Evolutionary conservation across 2,329 filamentous ascomycete genomes (phyloP).

Genomic region (Botrytis elliptica): DNA sequence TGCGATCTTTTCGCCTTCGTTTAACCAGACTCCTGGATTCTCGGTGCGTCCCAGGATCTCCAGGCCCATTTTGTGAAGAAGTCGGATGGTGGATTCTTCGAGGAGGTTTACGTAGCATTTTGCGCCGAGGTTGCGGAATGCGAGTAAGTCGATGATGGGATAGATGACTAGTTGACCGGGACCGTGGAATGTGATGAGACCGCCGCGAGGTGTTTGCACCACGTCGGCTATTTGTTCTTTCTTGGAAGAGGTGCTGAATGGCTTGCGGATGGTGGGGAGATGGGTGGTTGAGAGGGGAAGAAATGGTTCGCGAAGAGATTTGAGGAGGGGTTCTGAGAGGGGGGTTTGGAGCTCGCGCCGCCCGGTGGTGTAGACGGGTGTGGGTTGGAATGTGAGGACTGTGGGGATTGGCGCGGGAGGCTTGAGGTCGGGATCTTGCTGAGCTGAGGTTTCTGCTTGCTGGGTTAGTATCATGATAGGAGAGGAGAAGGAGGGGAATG

Average conservation of each 20-base stretch:
- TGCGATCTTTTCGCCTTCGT: slow-evolving; percentile 67
- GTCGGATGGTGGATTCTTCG: slow-evolving; percentile 6
- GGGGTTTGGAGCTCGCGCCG: slow-evolving; percentile 66
- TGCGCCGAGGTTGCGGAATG: not conserved
- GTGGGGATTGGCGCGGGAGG: slow-evolving; percentile 56
- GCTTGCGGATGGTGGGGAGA: not conserved
- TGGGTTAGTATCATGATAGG: slow-evolving; percentile 39
- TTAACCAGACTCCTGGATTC: slow-evolving; percentile 50
- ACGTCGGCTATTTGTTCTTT: slow-evolving; percentile 26
- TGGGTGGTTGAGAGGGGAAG: not conserved
- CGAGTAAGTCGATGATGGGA: slow-evolving; percentile 69
- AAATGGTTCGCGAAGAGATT: slow-evolving; percentile 39
- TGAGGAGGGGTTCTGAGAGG: slow-evolving; percentile 45
- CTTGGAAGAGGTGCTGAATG: not conserved
- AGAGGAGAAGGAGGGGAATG: slow-evolving; percentile 38
- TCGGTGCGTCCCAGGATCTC: slow-evolving; percentile 46
- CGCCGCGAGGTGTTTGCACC: slow-evolving; percentile 62
- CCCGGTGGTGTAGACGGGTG: slow-evolving; percentile 85
- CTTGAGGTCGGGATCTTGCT: not conserved
- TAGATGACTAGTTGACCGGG: slow-evolving; percentile 93
- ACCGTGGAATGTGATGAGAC: slow-evolving; percentile 91
- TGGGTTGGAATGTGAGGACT: slow-evolving; percentile 78
- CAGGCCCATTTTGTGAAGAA: not conserved
- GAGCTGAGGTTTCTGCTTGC: not conserved
- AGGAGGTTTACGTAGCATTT: slow-evolving; percentile 5